These are phyloP conservation scores for Sphaerulina musiva DNA, from an alignment of 2,329 filamentous ascomycete genomes.

Conservation along the genomic window DNA sequence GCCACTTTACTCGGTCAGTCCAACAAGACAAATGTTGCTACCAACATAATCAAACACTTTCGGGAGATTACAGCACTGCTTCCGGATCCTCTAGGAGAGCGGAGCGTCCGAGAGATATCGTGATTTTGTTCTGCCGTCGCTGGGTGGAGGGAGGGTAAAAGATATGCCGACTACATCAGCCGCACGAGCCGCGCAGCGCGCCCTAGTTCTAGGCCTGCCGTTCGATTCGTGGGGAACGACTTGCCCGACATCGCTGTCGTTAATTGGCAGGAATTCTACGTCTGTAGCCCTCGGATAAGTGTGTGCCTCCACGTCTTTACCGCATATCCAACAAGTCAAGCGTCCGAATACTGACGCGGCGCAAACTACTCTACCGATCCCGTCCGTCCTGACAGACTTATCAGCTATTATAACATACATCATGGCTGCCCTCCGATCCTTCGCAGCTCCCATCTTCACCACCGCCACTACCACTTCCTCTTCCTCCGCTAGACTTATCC, in stretches of 20 bases:
- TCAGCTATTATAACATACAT: neutral
- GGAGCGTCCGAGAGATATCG: no score
- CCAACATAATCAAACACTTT: no score
- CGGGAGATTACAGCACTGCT: no score
- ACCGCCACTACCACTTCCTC: constrained; percentile 10
- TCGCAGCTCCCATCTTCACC: constrained; percentile 1
- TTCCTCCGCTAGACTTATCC: constrained; percentile 16
- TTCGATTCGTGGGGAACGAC: neutral
- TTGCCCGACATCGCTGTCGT: neutral
- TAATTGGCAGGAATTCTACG: neutral
- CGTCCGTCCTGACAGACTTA: constrained; percentile 5
- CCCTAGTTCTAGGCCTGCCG: neutral
- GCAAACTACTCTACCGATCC: constrained; percentile 6
- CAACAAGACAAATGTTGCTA: no score
- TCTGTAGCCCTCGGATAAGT: neutral
- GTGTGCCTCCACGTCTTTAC: neutral
- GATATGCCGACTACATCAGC: neutral
- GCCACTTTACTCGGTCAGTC: no score
- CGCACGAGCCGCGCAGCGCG: neutral
- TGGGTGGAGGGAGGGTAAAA: no score
- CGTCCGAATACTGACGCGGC: neutral
- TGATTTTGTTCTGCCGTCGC: no score
- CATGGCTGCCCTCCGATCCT: constrained; percentile 25
- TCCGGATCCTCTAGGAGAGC: no score
- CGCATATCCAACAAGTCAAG: neutral